Evolutionary conservation across 2,329 filamentous ascomycete species (phyloP), one percentile per base, ranked within the genome.

Genomic region (Cordyceps pruinosa): DNA sequence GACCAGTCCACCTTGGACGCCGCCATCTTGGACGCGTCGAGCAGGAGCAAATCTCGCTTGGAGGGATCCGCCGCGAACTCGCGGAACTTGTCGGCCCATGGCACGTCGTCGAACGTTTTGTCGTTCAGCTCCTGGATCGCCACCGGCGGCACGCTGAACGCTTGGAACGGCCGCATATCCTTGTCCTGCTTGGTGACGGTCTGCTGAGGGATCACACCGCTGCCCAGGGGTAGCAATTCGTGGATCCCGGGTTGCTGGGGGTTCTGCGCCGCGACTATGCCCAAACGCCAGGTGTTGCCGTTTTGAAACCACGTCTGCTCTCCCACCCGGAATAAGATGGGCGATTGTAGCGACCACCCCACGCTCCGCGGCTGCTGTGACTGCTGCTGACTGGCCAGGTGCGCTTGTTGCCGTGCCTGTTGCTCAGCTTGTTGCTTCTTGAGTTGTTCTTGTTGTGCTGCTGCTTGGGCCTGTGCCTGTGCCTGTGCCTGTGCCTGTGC

Each of bases 271-370:
- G 70, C 61, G 58, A 80, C 72, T 50, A 80, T 66, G 5, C 77
- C 78, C 0, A 81, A 68, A 34, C 77, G 74, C 75, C 78, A 80
- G 1, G 75, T 73, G 23, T 68, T 71, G 7, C 70, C 70, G 25
- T 76, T 76, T 60, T 75, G 72, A 58, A 72, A 80, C 78, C 78
- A 81, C 6, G 80, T 75, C 17, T 79, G 67, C 60, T 81, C 78
- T 39, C 78, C 78, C 1, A 70, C 66, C 52, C 77, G 73, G 61
- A 79, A 81, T 9, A 80, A 65, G 3, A 69, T 61, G 17, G 69
- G 61, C 58, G 67, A 62, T 58, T 72, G 68, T 35, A 74, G 59
- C 19, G 64, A 62, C 72, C 72, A 74, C 32, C 59, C 58, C 25
- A 63, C 51, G 10, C 50, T 42, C 23, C 30, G 30, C 10, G 50